Percentiles rank a stretch among this genome's conserved stretches.
phyloP scores from a whole-genome alignment of 148 eudicot genomes.

The Fagopyrum tataricum region DNA sequence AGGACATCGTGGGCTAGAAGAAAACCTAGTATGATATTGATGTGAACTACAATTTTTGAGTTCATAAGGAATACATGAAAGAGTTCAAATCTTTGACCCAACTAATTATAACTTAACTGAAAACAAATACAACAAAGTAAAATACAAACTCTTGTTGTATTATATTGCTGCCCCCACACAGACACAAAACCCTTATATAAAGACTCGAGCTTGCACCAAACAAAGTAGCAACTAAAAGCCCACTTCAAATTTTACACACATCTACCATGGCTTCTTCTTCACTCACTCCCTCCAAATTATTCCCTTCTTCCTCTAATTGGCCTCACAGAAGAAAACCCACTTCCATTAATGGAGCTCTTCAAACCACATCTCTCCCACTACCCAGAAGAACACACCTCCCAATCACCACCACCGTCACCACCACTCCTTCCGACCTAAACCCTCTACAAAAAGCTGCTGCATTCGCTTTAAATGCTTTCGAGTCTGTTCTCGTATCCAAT shows the following conservation, averaged over 20 bases:
- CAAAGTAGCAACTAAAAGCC: too few relatives aligned
- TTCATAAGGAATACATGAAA: too few relatives aligned
- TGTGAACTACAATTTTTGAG: too few relatives aligned
- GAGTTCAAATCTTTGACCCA: too few relatives aligned
- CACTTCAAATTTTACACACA: background rate
- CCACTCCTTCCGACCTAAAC: conserved; percentile 26
- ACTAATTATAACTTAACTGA: too few relatives aligned
- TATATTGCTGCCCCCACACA: too few relatives aligned
- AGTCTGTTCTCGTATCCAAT: conserved; percentile 31
- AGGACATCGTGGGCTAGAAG: too few relatives aligned
- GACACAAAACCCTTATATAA: too few relatives aligned
- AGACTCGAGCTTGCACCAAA: too few relatives aligned
- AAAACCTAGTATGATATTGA: too few relatives aligned
- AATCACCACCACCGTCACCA: background rate
- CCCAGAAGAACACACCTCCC: background rate
- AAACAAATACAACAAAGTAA: too few relatives aligned
- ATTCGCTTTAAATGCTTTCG: conserved; percentile 20
- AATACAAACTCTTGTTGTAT: too few relatives aligned
- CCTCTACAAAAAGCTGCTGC: conserved; percentile 41
- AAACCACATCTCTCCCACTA: background rate
- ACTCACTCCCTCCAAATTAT: background rate
- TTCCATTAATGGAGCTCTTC: background rate
- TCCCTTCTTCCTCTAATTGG: background rate
- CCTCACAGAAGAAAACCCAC: background rate
- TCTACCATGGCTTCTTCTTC: background rate